Base-by-base conservation (phyloP, 2,329 filamentous ascomycete species). In the Colletotrichum liaoningense region DNA sequence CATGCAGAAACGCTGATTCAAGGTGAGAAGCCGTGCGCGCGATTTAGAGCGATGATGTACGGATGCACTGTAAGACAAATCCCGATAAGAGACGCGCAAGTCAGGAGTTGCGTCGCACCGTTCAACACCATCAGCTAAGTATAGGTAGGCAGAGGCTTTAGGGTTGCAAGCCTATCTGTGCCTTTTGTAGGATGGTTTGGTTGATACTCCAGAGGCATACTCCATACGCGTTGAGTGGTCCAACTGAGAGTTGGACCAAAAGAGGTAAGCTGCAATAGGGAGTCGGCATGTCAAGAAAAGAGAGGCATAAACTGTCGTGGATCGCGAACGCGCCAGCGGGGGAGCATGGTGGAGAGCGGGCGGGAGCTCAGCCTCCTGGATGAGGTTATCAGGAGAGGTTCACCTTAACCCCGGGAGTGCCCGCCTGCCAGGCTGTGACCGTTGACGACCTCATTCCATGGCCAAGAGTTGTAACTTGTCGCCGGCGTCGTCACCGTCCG, bases 321-420 rank as follows among this genome's bases (percentile, higher is more conserved):
- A 69, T 63, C 69, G 49, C 63, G 35, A 69, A 58, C 11, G 16
- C 60, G 28, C 55, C 22, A 26, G 55, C 35, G 55, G 69, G 69
- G 38, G 69, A 69, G 65, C 26, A 30, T 28, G 52, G 69, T 64
- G 65, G 66, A 35, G 57, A 63, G 69, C 24, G 38, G 54, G 46
- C 46, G n/a, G 42, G 16, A 56, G 54, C 69, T 69, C 58, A 72
- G 65, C 65, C 30, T 55, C 65, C 26, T 22, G 33, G 46, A 56
- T 42, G 70, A 70, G 55, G 56, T 46, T 70, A 73, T 70, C 60
- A 65, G 46, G 55, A 63, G 68, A 63, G 28, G n/a, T 64, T 54
- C 57, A 26, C 57, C 16, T 38, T 66, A n/a, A 38, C 35, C 12
- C 62, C 67, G 54, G 52, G 30, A 42, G 57, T 59, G 65, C 38